phyloP scores from a whole-genome alignment of 2,329 filamentous ascomycete genomes.

The Meredithiella fracta region DNA sequence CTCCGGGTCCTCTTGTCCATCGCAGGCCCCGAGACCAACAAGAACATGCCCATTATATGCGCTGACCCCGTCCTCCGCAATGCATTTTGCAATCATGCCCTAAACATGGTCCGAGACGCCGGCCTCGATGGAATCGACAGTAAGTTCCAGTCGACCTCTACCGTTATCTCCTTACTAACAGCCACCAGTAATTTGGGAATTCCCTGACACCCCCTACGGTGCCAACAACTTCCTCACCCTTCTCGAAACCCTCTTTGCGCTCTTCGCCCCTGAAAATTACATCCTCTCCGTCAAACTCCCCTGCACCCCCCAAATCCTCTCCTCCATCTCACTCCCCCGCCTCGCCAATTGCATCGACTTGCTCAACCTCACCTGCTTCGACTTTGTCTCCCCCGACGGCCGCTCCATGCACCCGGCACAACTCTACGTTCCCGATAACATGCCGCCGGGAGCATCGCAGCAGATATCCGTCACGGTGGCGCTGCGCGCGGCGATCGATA shows the following conservation, averaged over 20 bases:
- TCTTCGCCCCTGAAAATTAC: constrained; percentile 1
- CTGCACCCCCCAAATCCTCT: neutral
- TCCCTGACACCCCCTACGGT: neutral
- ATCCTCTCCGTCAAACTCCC: constrained; percentile 5
- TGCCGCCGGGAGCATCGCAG: neutral
- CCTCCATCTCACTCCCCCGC: neutral
- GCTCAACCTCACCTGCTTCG: neutral
- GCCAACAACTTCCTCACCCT: constrained; percentile 1
- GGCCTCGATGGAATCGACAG: constrained; percentile 10
- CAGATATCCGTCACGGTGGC: neutral
- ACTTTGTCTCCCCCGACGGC: neutral
- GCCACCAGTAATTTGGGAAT: constrained; percentile 5
- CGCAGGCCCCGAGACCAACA: constrained; percentile 1
- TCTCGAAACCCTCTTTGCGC: neutral
- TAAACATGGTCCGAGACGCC: neutral
- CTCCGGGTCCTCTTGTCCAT: constrained; percentile 7
- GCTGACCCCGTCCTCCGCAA: neutral
- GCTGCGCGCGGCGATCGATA: neutral
- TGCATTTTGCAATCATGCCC: neutral
- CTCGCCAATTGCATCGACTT: constrained; percentile 3
- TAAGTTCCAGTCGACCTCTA: constrained; percentile 1
- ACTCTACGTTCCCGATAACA: neutral
- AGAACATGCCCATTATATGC: neutral
- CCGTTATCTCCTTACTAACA: neutral
- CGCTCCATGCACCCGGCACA: neutral